Conservation (phyloP, 331 rosid species). For the Spiraea crenata region DNA sequence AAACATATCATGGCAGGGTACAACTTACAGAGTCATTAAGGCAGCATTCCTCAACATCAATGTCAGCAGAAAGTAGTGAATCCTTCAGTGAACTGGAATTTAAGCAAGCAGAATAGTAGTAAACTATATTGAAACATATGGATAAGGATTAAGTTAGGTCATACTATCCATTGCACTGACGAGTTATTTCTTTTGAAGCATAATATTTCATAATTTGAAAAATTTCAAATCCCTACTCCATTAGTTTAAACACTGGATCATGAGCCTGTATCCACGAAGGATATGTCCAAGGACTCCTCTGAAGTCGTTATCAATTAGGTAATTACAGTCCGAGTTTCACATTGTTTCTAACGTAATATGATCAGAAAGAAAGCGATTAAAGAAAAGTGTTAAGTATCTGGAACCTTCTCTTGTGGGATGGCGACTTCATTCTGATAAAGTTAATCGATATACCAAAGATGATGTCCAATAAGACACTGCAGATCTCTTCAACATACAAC, state of each 20-base stretch:
- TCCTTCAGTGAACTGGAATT: conserved; percentile 68
- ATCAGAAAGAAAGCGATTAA: conserved; percentile 17
- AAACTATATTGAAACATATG: conserved; percentile 4
- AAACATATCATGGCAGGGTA: conserved; percentile 17
- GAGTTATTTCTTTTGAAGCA: neutral
- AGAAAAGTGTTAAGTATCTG: conserved; percentile 17
- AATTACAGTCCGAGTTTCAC: neutral
- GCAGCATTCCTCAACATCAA: conserved; percentile 70
- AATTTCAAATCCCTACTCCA: neutral
- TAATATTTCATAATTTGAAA: neutral
- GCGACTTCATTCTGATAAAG: conserved; percentile 54
- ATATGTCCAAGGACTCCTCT: neutral
- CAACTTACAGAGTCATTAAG: conserved; percentile 57
- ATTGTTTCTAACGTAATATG: neutral
- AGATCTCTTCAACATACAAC: conserved; percentile 41
- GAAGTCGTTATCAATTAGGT: neutral
- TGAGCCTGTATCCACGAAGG: too few relatives aligned
- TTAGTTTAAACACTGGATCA: neutral
- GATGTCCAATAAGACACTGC: conserved; percentile 48
- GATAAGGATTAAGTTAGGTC: neutral
- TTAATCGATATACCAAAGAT: conserved; percentile 62
- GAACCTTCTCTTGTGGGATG: conserved; percentile 59
- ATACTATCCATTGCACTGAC: neutral
- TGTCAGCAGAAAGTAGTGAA: conserved; percentile 59
- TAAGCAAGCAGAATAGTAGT: conserved; percentile 26